Base-by-base conservation (phyloP, 1,139 yeast genomes). In the Kluyveromyces marxianus region DNA sequence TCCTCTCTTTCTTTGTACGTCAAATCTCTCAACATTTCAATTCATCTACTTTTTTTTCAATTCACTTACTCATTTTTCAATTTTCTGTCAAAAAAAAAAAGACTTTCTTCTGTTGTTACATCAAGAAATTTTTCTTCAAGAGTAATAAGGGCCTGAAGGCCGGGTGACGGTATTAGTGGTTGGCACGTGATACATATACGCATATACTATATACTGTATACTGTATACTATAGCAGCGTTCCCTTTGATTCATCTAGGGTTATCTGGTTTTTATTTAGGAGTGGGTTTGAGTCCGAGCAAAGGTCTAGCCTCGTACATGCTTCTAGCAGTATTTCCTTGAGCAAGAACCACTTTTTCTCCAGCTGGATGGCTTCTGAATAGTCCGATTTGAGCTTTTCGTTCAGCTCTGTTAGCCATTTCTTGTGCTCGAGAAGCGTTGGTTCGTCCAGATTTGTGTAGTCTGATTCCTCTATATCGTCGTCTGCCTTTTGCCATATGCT, bases 241-340 rank as follows among this genome's bases (percentile, higher is more conserved):
- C 39, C 42, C 33, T 32, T 41, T n/a, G 32, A 28, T 27, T 39
- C 42, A 39, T 39, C 42, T 36, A 35, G 21, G 4, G 26, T 25
- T 25, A 26, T 31, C 14, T 40, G 27, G 27, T 37, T 44, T 36
- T 44, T 39, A 25, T 37, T 8, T 7, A 32, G 26, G 7, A 33
- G 30, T 5, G 41, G 39, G 42, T 28, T 47, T 24, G 41, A 41
- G 33, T 36, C 41, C 8, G 41, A 27, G 26, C 42, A 60, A 25
- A 62, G 49, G 50, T 63, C 67, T 37, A 62, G 50, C 44, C 62
- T 63, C 6, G 57, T 51, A 44, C 60, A 61, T 5, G 67, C 65
- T 41, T 62, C 66, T 7, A 63, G 50, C 41, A 63, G 14, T 25
- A 60, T 37, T 45, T 63, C 67, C 45, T 61, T 61, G 28, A 59